Base-by-base conservation (phyloP, 352 stramenopile species). In the Pythium oligandrum region DNA sequence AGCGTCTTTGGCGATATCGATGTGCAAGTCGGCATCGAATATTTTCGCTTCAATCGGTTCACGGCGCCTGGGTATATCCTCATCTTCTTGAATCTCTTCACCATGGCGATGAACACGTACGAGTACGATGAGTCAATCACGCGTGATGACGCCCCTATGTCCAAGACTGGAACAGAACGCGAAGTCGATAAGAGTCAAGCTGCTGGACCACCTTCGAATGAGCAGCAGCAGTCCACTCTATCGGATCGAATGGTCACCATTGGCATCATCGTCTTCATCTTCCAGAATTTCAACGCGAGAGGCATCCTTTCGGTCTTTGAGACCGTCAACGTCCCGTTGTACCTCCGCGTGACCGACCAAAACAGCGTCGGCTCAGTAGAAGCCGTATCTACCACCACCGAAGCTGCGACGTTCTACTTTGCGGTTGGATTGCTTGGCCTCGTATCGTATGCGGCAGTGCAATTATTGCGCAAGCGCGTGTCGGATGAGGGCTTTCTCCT, bases 251-350 rank as follows among this genome's bases (percentile, higher is more conserved):
- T 63, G 40, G 62, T 80, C 30, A 60, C 45, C 6, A 52, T 76
- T 35, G 76, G 71, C 9, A 71, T 78, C n/a, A 12, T 75, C 17
- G 64, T 83, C 1, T 86, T 85, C 44, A 78, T 85, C n/a, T 83
- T 83, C 38, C 61, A 83, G 32, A 88, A 88, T 63, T 77, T 85
- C 43, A 83, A 67, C 33, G 66, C 67, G 17, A 66, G 75, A 31
- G 75, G 78, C 2, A 85, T 88, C 45, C 61, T 88, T 10, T 85
- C 75, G 3, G 68, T 88, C 7, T 88, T 86, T 44, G 78, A 88
- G 64, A 86, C 75, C n/a, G 68, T 86, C 30, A 86, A 86, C 57
- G 66, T 86, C 8, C 71, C 75, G 47, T 55, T 86, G 3, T 88
- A 84, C 44, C 43, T 80, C 32, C 51, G 71, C 32, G 55, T 69